Conservation (phyloP, 495 filamentous ascomycete genomes). For the Thozetella sp. region DNA sequence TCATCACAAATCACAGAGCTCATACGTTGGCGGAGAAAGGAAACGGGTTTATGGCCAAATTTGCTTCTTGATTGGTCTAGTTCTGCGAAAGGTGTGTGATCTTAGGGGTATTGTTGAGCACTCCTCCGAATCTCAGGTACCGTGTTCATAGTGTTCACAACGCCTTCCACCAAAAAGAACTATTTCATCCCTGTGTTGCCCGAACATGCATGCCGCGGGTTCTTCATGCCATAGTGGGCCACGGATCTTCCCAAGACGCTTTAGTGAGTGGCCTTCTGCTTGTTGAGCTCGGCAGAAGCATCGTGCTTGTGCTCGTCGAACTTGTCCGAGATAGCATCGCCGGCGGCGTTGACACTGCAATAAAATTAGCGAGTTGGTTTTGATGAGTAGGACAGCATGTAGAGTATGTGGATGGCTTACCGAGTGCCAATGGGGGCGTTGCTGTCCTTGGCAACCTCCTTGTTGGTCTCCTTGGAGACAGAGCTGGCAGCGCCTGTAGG, state of each 20-base stretch:
- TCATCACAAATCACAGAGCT: background rate
- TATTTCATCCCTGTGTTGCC: background rate
- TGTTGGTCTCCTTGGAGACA: slow-evolving; percentile 69
- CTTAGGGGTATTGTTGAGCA: slow-evolving; percentile 33
- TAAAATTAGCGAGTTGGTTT: slow-evolving; percentile 12
- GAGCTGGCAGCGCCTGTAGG: slow-evolving; percentile 29
- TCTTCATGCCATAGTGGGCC: background rate
- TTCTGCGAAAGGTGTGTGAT: slow-evolving; percentile 8
- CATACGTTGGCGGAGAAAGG: background rate
- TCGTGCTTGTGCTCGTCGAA: slow-evolving; percentile 54
- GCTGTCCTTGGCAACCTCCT: slow-evolving; percentile 63
- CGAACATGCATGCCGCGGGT: background rate
- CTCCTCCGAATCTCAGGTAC: slow-evolving; percentile 11
- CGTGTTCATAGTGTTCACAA: background rate
- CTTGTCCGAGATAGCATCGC: slow-evolving; percentile 61
- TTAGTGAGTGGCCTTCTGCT: slow-evolving; percentile 60
- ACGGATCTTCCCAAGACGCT: slow-evolving; percentile 12
- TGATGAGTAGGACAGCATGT: background rate
- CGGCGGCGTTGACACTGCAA: slow-evolving; percentile 51
- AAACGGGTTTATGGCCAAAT: background rate
- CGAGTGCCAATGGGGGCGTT: slow-evolving; percentile 50
- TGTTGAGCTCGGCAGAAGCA: slow-evolving; percentile 56
- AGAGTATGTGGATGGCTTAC: slow-evolving; percentile 28
- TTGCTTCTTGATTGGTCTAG: slow-evolving; percentile 25
- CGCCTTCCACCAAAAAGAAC: background rate